phyloP scores from a whole-genome alignment of 1,284 basidiomycete genomes.

The Omphalotus olearius region DNA sequence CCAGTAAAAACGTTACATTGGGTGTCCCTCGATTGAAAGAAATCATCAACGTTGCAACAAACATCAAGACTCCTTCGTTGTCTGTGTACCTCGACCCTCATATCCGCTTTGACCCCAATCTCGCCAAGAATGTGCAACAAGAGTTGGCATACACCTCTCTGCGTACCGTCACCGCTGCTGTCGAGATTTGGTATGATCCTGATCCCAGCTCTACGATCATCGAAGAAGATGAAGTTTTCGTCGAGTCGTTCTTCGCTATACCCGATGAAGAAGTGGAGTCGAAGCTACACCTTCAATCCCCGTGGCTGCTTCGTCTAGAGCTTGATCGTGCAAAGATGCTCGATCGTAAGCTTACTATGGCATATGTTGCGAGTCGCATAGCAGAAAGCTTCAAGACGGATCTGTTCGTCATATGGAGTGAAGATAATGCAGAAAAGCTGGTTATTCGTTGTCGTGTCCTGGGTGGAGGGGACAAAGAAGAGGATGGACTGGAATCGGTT shows the following conservation, averaged over 20 bases:
- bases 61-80: constrained; percentile 97
- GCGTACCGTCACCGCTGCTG: constrained; percentile 91
- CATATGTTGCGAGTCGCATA: constrained; percentile 92
- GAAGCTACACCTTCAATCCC: constrained; percentile 89
- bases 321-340: constrained; percentile 98
- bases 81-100: constrained; percentile 84
- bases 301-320: constrained; percentile 96
- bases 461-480: constrained; percentile 87
- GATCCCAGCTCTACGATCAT: constrained; percentile 91
- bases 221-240: constrained; percentile 94
- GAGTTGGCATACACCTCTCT: constrained; percentile 94
- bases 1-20: constrained; percentile 95
- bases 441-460: constrained; percentile 96
- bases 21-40: constrained; percentile 98
- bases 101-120: constrained; percentile 55
- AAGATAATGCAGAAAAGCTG: constrained; percentile 98
- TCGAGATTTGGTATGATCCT: constrained; percentile 99
- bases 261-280: constrained; percentile 95
- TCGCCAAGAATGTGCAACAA: constrained; percentile 88
- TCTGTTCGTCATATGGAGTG: constrained; percentile 97
- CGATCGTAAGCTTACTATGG: constrained; percentile 94
- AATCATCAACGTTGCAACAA: constrained; percentile 98
- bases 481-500: constrained; percentile 68
- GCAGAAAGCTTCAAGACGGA: constrained; percentile 95
- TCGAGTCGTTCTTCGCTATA: constrained; percentile 99